A percentile compares a stretch with the other conserved stretches of the same genome.
Conservation (phyloP, 768 basidiomycete species). For the Sistotremastrum suecicum region DNA sequence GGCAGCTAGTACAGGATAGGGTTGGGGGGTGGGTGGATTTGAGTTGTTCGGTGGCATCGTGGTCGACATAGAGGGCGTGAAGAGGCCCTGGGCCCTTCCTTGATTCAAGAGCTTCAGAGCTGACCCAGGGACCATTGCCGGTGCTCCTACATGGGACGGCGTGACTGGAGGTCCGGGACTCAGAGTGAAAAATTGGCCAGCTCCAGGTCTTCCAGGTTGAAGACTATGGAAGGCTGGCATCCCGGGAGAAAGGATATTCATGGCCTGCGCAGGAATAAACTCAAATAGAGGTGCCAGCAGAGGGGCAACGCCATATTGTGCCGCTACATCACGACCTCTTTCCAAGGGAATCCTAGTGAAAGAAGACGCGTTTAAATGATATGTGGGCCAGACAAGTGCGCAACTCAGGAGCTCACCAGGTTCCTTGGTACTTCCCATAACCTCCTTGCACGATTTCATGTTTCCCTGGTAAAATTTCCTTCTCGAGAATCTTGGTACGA, state of each 20-base stretch:
- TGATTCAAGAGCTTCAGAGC: slow-evolving; percentile 74
- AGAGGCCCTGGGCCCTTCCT: slow-evolving; percentile 74
- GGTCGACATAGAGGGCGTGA: slow-evolving; percentile 73
- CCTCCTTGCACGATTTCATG: slow-evolving; percentile 99
- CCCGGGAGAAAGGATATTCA: slow-evolving; percentile 50
- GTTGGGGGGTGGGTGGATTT: slow-evolving; percentile 7
- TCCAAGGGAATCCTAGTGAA: slow-evolving; percentile 83
- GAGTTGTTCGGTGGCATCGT: slow-evolving; percentile 35
- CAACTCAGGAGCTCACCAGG: slow-evolving; percentile 49
- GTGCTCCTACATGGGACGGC: slow-evolving; percentile 39
- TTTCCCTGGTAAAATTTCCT: slow-evolving; percentile 88
- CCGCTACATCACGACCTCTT: slow-evolving; percentile 82
- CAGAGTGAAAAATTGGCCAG: slow-evolving; percentile 31
- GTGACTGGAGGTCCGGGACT: slow-evolving; percentile 12
- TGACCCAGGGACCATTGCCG: slow-evolving; percentile 79
- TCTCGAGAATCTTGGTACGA: slow-evolving; percentile 92
- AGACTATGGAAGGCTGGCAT: slow-evolving; percentile 36
- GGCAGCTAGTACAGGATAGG: neutral
- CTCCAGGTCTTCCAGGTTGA: slow-evolving; percentile 16
- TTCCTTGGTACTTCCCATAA: slow-evolving; percentile 98
- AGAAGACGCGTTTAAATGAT: neutral
- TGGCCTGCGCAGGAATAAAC: slow-evolving; percentile 66
- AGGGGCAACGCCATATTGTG: slow-evolving; percentile 82
- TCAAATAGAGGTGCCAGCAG: slow-evolving; percentile 87
- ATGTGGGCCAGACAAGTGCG: neutral